A percentile compares a stretch with the other conserved stretches of the same genome.
Evolutionary conservation across 305 asterid genomes (phyloP).

Genomic region (Ajuga reptans): DNA sequence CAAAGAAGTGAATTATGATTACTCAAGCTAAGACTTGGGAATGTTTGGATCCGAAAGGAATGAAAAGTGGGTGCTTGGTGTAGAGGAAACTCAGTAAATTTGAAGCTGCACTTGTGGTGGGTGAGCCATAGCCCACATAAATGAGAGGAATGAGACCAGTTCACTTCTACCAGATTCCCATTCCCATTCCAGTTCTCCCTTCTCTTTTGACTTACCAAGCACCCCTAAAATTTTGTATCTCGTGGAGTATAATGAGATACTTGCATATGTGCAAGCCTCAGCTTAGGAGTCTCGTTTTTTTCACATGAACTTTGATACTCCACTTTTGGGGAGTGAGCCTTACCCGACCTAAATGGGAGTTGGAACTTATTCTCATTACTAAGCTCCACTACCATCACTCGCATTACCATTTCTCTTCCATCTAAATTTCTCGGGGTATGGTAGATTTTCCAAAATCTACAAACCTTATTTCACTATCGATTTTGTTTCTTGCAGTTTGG

Average conservation of each 20-base stretch:
- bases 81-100: not conserved
- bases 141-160: not conserved
- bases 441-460: not conserved
- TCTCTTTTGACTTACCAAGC: too few species aligned
- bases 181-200: too few species aligned
- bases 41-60: too few species aligned
- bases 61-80: not conserved
- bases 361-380: not conserved
- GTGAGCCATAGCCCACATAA: not conserved
- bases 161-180: not conserved
- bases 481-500: slow-evolving; percentile 19
- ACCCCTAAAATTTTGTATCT: not conserved
- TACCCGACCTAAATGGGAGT: not conserved
- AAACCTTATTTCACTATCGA: not conserved
- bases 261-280: not conserved
- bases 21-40: not conserved
- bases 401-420: not conserved
- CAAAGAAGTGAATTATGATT: not conserved
- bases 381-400: not conserved
- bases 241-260: not conserved
- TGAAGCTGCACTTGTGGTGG: not conserved
- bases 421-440: not conserved
- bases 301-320: not conserved
- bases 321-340: not conserved
- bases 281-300: not conserved